These are phyloP conservation scores for Bifiguratus adelaidae DNA, from an alignment of 192 early-diverging fungal genomes.

Conservation along the genomic window DNA sequence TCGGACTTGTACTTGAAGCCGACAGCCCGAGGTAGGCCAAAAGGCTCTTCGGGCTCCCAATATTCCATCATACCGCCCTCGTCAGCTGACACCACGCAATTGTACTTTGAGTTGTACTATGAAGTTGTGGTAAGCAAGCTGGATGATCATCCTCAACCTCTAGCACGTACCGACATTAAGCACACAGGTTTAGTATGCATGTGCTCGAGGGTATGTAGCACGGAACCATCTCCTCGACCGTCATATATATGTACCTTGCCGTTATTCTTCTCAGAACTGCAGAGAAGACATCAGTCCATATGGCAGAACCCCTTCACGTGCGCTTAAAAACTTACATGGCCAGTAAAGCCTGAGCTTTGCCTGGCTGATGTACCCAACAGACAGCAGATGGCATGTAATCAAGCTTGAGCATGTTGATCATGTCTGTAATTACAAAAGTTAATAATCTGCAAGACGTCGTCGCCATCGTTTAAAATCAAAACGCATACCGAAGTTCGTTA, in stretches of 20 bases:
- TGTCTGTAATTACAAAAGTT: slow-evolving; percentile 46
- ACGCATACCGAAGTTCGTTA: slow-evolving; percentile 81
- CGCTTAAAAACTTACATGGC: slow-evolving; percentile 48
- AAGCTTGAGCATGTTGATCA: slow-evolving; percentile 91
- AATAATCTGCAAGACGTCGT: neutral
- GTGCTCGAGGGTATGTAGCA: slow-evolving; percentile 48
- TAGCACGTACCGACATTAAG: slow-evolving; percentile 50
- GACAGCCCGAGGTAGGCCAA: slow-evolving; percentile 47
- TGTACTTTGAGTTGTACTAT: slow-evolving; percentile 56
- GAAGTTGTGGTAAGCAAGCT: neutral
- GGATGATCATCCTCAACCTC: neutral
- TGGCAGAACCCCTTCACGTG: too few species aligned
- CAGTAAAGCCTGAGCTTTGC: slow-evolving; percentile 76
- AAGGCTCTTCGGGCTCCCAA: slow-evolving; percentile 68
- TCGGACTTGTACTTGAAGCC: slow-evolving; percentile 83
- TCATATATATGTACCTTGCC: slow-evolving; percentile 75
- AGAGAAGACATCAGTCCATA: too few species aligned
- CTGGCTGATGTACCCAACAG: slow-evolving; percentile 78
- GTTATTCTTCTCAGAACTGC: slow-evolving; percentile 64
- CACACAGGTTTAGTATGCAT: slow-evolving; percentile 65
- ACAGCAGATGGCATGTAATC: slow-evolving; percentile 63
- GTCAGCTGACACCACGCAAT: slow-evolving; percentile 80
- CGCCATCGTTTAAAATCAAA: neutral
- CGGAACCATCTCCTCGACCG: slow-evolving; percentile 46
- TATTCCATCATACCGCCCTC: slow-evolving; percentile 89